Base-by-base conservation (phyloP, 2,329 filamentous ascomycete genomes). In the Hypoxylon rubiginosum region DNA sequence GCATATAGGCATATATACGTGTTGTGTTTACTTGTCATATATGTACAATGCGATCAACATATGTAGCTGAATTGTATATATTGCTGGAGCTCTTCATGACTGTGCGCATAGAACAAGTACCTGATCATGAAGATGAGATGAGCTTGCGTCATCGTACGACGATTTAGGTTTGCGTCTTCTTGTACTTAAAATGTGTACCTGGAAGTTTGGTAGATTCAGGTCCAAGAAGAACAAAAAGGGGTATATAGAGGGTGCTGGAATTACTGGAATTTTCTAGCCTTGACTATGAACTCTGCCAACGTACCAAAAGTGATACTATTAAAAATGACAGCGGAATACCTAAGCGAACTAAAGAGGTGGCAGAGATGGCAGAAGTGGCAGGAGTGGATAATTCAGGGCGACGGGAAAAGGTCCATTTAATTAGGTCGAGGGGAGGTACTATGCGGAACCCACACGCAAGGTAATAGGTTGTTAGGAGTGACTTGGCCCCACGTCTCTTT, bases 371-470 rank as follows among this genome's bases (percentile, higher is more conserved):
- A 24, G 21, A 17, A 43, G 50, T 52, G 50, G 63, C 59, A 67
- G 66, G 53, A 49, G 63, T 66, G 60, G 64, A 55, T 66, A 59
- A 52, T 61, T 60, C 60, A 63, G 46, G 59, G 59, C 50, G 41
- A 62, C 58, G 63, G 63, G 9, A 50, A 61, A 57, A 52, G 62
- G 49, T 30, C 66, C 66, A 69, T 69, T 68, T 55, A 69, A 66
- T 66, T 63, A 69, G 63, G 60, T 46, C 66, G 66, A 69, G 66
- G 66, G 63, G 66, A 66, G 58, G 53, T 43, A 32, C 63, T 59
- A 67, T 67, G 66, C 64, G 28, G 28, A 68, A 24, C 34, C 63
- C 63, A 66, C 66, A 68, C 39, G 43, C 30, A 48, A 60, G 6
- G 56, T 41, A 61, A 57, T 36, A 19, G 32, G 1, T 36, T 54